Conservation (phyloP, 352 stramenopile species). For the Phytopythium chamaehyphon region DNA sequence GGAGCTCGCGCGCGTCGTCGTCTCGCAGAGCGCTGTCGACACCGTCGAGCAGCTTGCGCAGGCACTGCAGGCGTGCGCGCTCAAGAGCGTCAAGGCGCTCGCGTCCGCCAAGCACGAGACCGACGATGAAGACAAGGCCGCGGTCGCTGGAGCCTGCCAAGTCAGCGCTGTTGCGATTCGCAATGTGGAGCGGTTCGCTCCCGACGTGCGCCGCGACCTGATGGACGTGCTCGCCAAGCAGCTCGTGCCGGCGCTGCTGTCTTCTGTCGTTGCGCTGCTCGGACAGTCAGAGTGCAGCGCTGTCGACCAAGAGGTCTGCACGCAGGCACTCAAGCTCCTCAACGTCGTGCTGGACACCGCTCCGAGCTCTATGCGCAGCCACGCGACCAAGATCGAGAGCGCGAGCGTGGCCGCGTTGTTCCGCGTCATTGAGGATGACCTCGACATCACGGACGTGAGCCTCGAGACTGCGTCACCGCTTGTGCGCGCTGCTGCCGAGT, state of each 20-base stretch:
- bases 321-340: slow-evolving; percentile 39
- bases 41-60: slow-evolving; percentile 45
- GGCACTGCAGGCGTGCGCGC: slow-evolving; percentile 59
- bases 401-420: slow-evolving; percentile 30
- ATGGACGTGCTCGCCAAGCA: slow-evolving; percentile 52
- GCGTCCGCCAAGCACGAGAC: slow-evolving; percentile 15
- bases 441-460: slow-evolving; percentile 14
- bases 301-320: slow-evolving; percentile 14
- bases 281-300: slow-evolving; percentile 20
- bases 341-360: slow-evolving; percentile 39
- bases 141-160: slow-evolving; percentile 29
- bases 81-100: slow-evolving; percentile 70
- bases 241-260: slow-evolving; percentile 48
- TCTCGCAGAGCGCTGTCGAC: slow-evolving; percentile 56
- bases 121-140: slow-evolving; percentile 22
- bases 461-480: slow-evolving; percentile 8
- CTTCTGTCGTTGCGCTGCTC: slow-evolving; percentile 23
- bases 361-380: slow-evolving; percentile 54
- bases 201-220: slow-evolving; percentile 54
- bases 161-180: slow-evolving; percentile 44
- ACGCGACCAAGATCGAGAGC: slow-evolving; percentile 60
- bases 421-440: background rate
- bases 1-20: slow-evolving; percentile 51
- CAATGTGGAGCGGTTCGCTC: slow-evolving; percentile 42
- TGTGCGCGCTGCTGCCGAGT: slow-evolving; percentile 22